phyloP scores from a whole-genome alignment of 331 rosid genomes.

The Arachis monticola region DNA sequence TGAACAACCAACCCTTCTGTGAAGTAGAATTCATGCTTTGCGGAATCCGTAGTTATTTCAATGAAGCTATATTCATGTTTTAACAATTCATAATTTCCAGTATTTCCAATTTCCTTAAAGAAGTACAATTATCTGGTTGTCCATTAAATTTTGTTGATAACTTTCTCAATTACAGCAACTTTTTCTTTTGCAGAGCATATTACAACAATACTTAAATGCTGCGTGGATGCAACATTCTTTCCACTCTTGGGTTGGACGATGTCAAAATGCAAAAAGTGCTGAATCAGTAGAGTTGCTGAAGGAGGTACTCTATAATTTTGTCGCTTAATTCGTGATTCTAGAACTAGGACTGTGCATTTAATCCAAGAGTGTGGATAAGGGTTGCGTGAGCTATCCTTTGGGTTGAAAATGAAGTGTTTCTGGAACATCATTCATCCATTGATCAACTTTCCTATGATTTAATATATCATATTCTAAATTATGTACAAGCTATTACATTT shows the following conservation, averaged over 20 bases:
- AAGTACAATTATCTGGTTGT: conserved; percentile 12
- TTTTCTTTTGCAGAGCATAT: conserved; percentile 62
- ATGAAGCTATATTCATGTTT: conserved; percentile 11
- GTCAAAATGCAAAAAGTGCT: conserved; percentile 73
- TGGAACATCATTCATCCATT: too few relatives aligned
- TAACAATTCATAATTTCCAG: conserved; percentile 1
- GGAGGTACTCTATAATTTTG: conserved; percentile 64
- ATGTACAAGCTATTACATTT: too few relatives aligned
- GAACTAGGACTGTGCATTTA: neutral
- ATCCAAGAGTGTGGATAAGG: too few relatives aligned
- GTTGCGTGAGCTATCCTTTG: too few relatives aligned
- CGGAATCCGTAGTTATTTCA: neutral
- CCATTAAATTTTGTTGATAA: neutral
- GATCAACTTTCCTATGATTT: too few relatives aligned
- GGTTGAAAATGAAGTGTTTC: too few relatives aligned
- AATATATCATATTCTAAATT: too few relatives aligned
- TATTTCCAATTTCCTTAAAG: conserved; percentile 21
- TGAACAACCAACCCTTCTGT: conserved; percentile 11
- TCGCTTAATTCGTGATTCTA: conserved; percentile 14
- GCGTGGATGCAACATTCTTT: conserved; percentile 65
- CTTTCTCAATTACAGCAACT: conserved; percentile 19
- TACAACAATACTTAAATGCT: conserved; percentile 53
- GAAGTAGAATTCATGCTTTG: conserved; percentile 14
- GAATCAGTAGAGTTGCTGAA: conserved; percentile 71
- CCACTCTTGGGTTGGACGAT: conserved; percentile 64